A percentile compares a stretch with the other conserved stretches of the same genome.
phyloP scores from a whole-genome alignment of 805 yeast species.

The Spathaspora boniae region DNA sequence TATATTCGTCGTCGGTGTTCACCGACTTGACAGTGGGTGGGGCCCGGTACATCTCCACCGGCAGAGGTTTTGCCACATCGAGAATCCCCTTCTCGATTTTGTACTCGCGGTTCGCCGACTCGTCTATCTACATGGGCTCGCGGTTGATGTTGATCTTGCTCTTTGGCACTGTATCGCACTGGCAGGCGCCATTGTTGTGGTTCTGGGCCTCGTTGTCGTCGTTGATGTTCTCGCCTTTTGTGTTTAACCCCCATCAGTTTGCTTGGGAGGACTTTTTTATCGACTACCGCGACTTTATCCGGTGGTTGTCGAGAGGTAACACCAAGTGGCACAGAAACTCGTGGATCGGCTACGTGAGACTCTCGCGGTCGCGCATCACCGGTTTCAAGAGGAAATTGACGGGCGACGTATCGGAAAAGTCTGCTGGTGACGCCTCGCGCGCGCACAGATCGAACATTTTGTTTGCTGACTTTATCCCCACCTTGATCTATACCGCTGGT shows the following conservation, averaged over 20 bases:
- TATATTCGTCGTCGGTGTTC: slow-evolving; percentile 66
- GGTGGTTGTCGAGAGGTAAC: slow-evolving; percentile 91
- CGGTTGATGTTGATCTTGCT: slow-evolving; percentile 69
- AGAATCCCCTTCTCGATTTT: slow-evolving; percentile 63
- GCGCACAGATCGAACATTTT: slow-evolving; percentile 76
- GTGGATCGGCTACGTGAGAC: slow-evolving; percentile 81
- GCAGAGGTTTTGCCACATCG: slow-evolving; percentile 77
- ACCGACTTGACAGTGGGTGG: slow-evolving; percentile 75
- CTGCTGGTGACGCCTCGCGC: slow-evolving; percentile 66
- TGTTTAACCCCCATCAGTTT: slow-evolving; percentile 97
- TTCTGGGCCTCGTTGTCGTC: slow-evolving; percentile 94
- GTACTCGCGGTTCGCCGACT: slow-evolving; percentile 69
- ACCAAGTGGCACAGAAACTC: slow-evolving; percentile 85
- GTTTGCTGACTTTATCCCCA: slow-evolving; percentile 76
- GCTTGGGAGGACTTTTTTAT: slow-evolving; percentile 94
- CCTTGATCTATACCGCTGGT: slow-evolving; percentile 64
- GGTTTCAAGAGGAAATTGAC: slow-evolving; percentile 80
- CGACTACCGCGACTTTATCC: slow-evolving; percentile 90
- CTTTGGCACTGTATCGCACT: slow-evolving; percentile 70
- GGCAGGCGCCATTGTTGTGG: slow-evolving; percentile 95
- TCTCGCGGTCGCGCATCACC: slow-evolving; percentile 82
- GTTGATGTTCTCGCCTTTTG: slow-evolving; percentile 84
- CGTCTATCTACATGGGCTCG: slow-evolving; percentile 82
- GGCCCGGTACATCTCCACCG: slow-evolving; percentile 78
- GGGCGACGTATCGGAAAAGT: slow-evolving; percentile 65